phyloP scores from a whole-genome alignment of 345 rosid species.

The Linum trigynum region DNA sequence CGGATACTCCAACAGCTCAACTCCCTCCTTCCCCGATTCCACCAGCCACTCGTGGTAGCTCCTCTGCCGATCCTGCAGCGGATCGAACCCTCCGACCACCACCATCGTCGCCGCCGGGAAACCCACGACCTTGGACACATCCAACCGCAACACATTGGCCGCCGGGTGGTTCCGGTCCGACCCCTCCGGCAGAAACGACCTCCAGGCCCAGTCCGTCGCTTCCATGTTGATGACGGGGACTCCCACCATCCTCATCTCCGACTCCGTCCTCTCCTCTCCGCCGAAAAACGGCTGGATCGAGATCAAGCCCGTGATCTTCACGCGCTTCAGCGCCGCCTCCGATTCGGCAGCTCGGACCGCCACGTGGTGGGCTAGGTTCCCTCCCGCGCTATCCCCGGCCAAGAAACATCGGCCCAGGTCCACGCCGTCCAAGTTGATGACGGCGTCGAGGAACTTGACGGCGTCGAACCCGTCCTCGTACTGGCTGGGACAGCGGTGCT shows the following conservation, averaged over 20 bases:
- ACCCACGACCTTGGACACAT: conserved; percentile 7
- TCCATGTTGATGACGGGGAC: conserved; percentile 24
- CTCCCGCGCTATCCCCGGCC: conserved; percentile 81
- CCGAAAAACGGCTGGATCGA: conserved; percentile 78
- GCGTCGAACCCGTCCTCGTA: conserved; percentile 72
- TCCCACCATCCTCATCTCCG: conserved; percentile 46
- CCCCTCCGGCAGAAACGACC: conserved; percentile 13
- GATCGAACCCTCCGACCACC: conserved; percentile 48
- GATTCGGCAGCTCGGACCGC: conserved; percentile 32
- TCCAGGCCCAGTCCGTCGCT: conserved; percentile 29
- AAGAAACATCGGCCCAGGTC: conserved; percentile 50
- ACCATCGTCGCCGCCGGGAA: conserved; percentile 10
- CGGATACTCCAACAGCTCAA: conserved; percentile 53
- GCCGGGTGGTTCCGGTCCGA: conserved; percentile 15
- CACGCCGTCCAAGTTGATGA: conserved; percentile 32
- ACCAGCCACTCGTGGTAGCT: conserved; percentile 57
- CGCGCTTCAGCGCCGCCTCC: conserved; percentile 11
- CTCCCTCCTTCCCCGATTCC: conserved; percentile 48
- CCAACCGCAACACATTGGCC: conserved; percentile 15
- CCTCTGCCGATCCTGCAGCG: conserved; percentile 73
- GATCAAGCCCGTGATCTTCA: conserved; percentile 32
- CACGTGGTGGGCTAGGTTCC: conserved; percentile 66
- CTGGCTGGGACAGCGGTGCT: conserved; percentile 60
- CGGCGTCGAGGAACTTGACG: conserved; percentile 40
- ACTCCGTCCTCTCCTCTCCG: conserved; percentile 61